Evolutionary conservation across 108 stramenopile genomes (phyloP), one percentile per base, ranked within the genome.

Genomic region (Cyclotella baltica): DNA sequence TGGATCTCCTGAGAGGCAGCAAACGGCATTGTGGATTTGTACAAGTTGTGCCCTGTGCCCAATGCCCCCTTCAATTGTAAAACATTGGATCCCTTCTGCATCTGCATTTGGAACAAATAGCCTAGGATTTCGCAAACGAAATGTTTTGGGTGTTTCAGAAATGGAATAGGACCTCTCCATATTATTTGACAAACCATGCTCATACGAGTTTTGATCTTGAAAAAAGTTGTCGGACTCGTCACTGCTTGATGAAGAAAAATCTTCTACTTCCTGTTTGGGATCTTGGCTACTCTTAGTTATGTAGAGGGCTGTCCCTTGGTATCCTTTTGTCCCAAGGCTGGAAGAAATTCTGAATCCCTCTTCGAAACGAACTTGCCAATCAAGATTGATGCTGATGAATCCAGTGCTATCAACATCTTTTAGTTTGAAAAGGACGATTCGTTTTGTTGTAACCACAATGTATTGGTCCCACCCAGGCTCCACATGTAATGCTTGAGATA

Each of bases 11-110:
- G 79, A 69, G 33, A 96, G 52, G 57, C 91, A 92, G 61, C 83
- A 90, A 34, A 92, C 78, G n/a, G 88, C 90, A 80, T 96, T 96
- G 62, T 92, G 90, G 2, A 96, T 57, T 25, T 83, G 70, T 11
- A 79, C 81, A 20, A 96, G 83, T 55, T 92, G 88, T 25, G 23
- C 35, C 13, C 90, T 84, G 58, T 92, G 87, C 23, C 90, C 85
- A 70, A 88, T 89, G 30, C 90, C 92, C 20, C 89, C 92, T 16
- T 90, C 69, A 13, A 92, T 83, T 20, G 81, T 73, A 67, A 82
- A 93, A 67, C 88, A 84, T 67, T 35, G 73, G 6, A 70, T 67
- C 18, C n/a, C 34, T 31, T 50, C 67, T 18, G 51, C 55, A 11
- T 81, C 80, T 50, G 67, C 15, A 53, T 62, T 29, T 37, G 62